phyloP scores from a whole-genome alignment of 2,329 filamentous ascomycete genomes.

The Nothophoma quercina region DNA sequence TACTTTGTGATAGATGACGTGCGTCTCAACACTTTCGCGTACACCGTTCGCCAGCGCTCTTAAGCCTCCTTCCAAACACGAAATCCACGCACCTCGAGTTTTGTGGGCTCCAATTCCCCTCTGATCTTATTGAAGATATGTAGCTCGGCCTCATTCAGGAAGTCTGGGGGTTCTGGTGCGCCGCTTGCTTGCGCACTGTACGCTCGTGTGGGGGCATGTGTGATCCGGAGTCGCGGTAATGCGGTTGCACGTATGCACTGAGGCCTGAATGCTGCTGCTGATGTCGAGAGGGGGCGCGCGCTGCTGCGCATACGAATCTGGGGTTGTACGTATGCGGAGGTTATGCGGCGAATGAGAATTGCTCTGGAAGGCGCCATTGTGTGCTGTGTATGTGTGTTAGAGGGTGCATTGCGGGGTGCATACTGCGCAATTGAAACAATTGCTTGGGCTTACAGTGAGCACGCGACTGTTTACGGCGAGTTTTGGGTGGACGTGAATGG shows the following conservation, averaged over 20 bases:
- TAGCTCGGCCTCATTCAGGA: constrained; percentile 56
- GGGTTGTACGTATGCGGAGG: constrained; percentile 25
- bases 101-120: constrained; percentile 51
- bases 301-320: constrained; percentile 18
- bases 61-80: constrained; percentile 4
- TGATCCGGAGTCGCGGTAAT: background rate
- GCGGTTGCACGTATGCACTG: constrained; percentile 10
- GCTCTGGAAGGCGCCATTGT: constrained; percentile 49
- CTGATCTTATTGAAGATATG: constrained; percentile 58
- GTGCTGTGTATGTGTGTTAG: constrained; percentile 15
- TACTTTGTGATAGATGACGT: constrained; percentile 13
- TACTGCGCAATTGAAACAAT: background rate
- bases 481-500: constrained; percentile 16
- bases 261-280: constrained; percentile 9
- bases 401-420: constrained; percentile 17
- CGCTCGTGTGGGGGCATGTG: constrained; percentile 13
- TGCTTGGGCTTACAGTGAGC: constrained; percentile 19
- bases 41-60: constrained; percentile 9
- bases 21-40: constrained; percentile 17
- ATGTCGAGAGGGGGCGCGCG: constrained; percentile 29
- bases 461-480: constrained; percentile 20
- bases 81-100: constrained; percentile 53
- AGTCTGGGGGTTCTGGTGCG: constrained; percentile 53
- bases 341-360: constrained; percentile 30
- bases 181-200: constrained; percentile 35